Conservation (phyloP, 2,329 filamentous ascomycete species). For the Elsinoe fawcettii region DNA sequence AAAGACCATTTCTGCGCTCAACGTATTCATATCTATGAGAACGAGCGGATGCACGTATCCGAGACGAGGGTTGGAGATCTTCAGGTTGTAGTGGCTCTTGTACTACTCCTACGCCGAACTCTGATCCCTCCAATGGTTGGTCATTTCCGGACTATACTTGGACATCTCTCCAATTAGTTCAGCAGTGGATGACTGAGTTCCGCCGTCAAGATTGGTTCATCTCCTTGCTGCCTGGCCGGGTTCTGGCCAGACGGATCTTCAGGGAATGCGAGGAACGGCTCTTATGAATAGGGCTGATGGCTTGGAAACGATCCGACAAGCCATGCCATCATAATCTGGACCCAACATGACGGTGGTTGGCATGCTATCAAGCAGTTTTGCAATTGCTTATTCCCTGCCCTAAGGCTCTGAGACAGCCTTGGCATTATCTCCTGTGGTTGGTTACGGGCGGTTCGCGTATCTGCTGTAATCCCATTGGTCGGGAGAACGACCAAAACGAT, state of each 20-base stretch:
- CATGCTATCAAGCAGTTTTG: background rate
- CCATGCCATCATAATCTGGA: background rate
- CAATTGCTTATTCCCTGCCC: background rate
- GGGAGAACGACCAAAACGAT: background rate
- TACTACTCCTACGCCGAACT: background rate
- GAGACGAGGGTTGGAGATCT: too few species aligned
- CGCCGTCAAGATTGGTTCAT: background rate
- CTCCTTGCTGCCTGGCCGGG: background rate
- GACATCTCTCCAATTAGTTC: background rate
- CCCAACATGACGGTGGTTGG: background rate
- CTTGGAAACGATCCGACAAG: background rate
- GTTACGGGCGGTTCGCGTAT: background rate
- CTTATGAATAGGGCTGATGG: background rate
- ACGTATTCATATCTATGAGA: background rate
- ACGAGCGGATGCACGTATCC: background rate
- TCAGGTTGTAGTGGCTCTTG: too few species aligned
- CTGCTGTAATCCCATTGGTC: background rate
- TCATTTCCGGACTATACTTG: background rate
- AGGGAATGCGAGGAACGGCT: background rate
- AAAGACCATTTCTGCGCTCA: too few species aligned
- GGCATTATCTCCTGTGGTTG: background rate
- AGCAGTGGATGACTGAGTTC: background rate
- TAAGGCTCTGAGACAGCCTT: background rate
- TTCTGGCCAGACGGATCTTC: background rate
- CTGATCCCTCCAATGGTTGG: background rate